Conservation (phyloP, 2,329 filamentous ascomycete genomes). For the Penicillium frequentans region DNA sequence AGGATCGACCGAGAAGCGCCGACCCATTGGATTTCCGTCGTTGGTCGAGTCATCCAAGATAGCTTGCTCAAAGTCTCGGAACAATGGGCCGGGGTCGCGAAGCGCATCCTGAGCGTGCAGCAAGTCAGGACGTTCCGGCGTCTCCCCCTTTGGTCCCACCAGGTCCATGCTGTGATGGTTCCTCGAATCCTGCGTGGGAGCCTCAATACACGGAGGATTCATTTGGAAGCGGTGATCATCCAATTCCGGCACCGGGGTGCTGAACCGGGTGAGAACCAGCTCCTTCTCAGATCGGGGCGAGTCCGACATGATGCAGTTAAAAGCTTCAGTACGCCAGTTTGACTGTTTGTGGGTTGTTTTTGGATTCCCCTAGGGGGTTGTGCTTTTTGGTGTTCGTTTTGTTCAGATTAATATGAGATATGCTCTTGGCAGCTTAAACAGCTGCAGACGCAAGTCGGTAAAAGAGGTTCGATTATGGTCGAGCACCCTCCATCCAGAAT, state of each 20-base stretch:
- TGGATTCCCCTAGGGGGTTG: not conserved
- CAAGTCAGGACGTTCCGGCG: conserved; percentile 49
- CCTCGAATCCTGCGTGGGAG: conserved; percentile 38
- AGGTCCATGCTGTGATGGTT: conserved; percentile 40
- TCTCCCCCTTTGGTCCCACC: conserved; percentile 51
- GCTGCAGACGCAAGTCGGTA: conserved; percentile 26
- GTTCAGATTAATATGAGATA: not conserved
- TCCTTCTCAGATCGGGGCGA: conserved; percentile 65
- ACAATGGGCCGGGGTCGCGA: conserved; percentile 45
- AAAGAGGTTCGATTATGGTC: conserved; percentile 29
- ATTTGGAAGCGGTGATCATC: conserved; percentile 75
- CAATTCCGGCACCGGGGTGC: conserved; percentile 65
- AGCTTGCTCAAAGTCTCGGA: conserved; percentile 85
- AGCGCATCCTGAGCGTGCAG: conserved; percentile 51
- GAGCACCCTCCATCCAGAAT: conserved; percentile 38
- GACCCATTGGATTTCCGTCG: conserved; percentile 35
- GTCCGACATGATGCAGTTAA: conserved; percentile 44
- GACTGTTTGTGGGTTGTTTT: conserved; percentile 4
- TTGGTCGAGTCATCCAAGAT: conserved; percentile 66
- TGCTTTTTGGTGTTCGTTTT: conserved; percentile 2
- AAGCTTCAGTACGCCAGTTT: conserved; percentile 18
- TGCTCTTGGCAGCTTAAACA: conserved; percentile 23
- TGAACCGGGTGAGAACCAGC: conserved; percentile 60
- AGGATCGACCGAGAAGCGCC: conserved; percentile 45
- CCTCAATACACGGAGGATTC: conserved; percentile 36